Evolutionary conservation across 2,329 filamentous ascomycete genomes (phyloP), one percentile per base, ranked within the genome.

Genomic region (Colletotrichum sp.): DNA sequence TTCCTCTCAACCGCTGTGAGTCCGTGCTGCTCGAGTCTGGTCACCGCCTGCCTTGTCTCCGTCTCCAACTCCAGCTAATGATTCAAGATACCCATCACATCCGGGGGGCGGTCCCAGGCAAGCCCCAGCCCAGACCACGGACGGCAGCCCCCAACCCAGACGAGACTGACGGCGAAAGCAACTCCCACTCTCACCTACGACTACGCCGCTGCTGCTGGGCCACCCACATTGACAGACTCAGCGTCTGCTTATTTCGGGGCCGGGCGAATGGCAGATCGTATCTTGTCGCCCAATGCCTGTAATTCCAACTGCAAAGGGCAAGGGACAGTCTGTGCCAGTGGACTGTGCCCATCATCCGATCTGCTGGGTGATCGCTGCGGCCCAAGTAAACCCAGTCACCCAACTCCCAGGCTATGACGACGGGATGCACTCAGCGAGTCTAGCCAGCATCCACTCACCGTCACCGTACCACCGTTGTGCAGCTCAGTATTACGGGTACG

Each of bases 291-390:
- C 68, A 33, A 12, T 47, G 55, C 38, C 67, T 66, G 67, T 62
- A 62, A 66, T 72, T 38, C 43, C 63, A 58, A 66, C 54, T 66
- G 71, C 71, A 62, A 71, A 31, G 62, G 62, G 61, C 70, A 70
- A 55, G 66, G 51, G 54, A 70, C 70, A 70, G 54, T 73, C 70
- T 73, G 70, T 70, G 70, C 67, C 66, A 33, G 70, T 73, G 71
- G 71, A 70, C 71, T 66, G 70, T 73, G 66, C 59, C 68, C 62
- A 57, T 71, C 71, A 62, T 73, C 71, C 71, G 71, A 73, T 73
- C 71, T 73, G 71, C 68, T 73, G 43, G 71, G 61, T 73, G 54
- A 73, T 73, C 71, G 57, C 66, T 73, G 38, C 59, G 66, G 70
- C 54, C 66, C 61, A 70, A 58, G 34, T 63, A 34, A 36, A 36